Evolutionary conservation across 2,329 filamentous ascomycete genomes (phyloP), one percentile per base, ranked within the genome.

Genomic region (Zymoseptoria pseudotritici): DNA sequence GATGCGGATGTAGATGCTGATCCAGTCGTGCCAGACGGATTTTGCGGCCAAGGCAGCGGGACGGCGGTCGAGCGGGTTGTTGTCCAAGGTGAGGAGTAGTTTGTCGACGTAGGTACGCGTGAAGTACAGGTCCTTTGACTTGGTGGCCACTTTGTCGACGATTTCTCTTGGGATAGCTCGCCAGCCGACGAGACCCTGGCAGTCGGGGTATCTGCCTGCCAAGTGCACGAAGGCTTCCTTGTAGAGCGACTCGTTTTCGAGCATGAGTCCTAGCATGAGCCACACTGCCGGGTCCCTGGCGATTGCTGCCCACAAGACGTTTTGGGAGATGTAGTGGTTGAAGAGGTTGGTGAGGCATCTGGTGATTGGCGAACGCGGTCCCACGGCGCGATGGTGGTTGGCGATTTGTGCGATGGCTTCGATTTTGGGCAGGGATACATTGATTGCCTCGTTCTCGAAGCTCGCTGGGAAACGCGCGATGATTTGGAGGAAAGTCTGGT

Each of bases 141-240:
- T 70, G 0, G 50, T 29, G 0, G 49, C 58, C 17, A 74, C 2
- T 55, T 26, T 1, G 31, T 58, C 4, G 70, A 59, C 0, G 57
- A 55, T 7, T 54, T 50, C 2, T 66, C 59, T 0, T 70, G 26
- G 20, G 31, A 62, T 7, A 17, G 54, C 5, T 52, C 58, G 1
- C 56, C 21, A 8, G 2, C n/a, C 17, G 24, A 54, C 26, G 19
- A 36, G 29, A 53, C 59, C 55, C 9, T 52, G 56, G 55, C 59
- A 61, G 64, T 69, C 54, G 2, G 73, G 71, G 21, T 69, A 66
- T 0, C 64, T 61, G 56, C 74, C 72, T 1, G 69, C 66, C 7
- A 76, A 58, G 60, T 77, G 73, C 19, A 74, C 69, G 1, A 75
- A 65, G 13, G 71, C 67, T 55, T 77, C 75, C 5, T 70, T 70